Conservation (phyloP, 495 filamentous ascomycete species). For the Cercophora scortea region DNA sequence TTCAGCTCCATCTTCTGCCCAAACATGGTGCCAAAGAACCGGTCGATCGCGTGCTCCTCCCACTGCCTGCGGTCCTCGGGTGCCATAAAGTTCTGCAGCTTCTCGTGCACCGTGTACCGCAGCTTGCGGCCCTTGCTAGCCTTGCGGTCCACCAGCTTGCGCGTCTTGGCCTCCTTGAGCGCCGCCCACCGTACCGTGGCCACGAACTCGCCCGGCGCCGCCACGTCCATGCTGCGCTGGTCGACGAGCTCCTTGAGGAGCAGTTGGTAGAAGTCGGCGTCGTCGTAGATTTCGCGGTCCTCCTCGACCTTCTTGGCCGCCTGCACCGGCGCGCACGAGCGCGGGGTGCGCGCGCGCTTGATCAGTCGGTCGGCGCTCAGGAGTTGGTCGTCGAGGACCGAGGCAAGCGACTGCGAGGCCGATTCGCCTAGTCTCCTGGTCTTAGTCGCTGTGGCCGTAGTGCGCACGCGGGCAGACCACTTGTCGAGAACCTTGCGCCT, state of each 20-base stretch:
- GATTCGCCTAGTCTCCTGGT: constrained; percentile 44
- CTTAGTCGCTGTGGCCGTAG: constrained; percentile 31
- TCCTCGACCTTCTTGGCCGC: constrained; percentile 44
- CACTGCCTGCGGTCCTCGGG: constrained; percentile 72
- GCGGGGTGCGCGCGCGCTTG: constrained; percentile 54
- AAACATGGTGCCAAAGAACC: constrained; percentile 84
- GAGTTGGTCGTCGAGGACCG: constrained; percentile 69
- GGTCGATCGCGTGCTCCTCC: constrained; percentile 69
- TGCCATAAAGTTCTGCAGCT: constrained; percentile 96
- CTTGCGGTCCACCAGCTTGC: constrained; percentile 80
- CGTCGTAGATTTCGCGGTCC: constrained; percentile 66
- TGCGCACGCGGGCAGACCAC: constrained; percentile 55
- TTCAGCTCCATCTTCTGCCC: constrained; percentile 67
- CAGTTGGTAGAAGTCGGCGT: constrained; percentile 87
- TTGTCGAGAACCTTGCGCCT: constrained; percentile 55
- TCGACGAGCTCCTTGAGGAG: constrained; percentile 88
- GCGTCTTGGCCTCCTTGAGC: constrained; percentile 72
- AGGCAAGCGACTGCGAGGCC: constrained; percentile 54
- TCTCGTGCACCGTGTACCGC: constrained; percentile 89
- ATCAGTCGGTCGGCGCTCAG: constrained; percentile 59
- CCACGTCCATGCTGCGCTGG: constrained; percentile 59
- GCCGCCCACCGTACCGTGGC: constrained; percentile 51
- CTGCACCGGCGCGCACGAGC: constrained; percentile 67
- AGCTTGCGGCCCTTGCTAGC: constrained; percentile 94
- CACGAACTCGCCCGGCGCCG: constrained; percentile 33